Percentiles rank a stretch among this genome's conserved stretches.
phyloP scores from a whole-genome alignment of 345 rosid species.

The Ceriops zippeliana region DNA sequence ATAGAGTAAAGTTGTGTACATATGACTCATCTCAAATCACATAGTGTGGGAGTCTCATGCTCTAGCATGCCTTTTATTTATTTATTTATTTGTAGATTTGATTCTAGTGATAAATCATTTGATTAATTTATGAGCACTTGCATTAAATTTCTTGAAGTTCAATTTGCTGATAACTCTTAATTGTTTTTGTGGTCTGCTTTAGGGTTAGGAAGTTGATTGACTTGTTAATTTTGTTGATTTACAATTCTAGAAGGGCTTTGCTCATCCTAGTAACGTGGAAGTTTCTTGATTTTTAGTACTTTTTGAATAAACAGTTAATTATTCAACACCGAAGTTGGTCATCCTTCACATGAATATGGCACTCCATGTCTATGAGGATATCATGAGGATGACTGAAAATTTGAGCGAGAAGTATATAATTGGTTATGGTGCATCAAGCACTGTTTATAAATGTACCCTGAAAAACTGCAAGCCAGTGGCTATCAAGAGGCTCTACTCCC shows the following conservation, averaged over 20 bases:
- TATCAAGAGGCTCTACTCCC: constrained; percentile 85
- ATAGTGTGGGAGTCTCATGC: too few relatives aligned
- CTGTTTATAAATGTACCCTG: constrained; percentile 87
- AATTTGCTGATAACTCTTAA: too few relatives aligned
- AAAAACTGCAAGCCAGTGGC: constrained; percentile 96
- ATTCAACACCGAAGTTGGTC: constrained; percentile 76
- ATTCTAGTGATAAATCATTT: too few relatives aligned
- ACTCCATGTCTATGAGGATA: constrained; percentile 93
- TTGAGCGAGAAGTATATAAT: constrained; percentile 84
- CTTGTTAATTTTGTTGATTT: too few relatives aligned
- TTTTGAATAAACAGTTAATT: constrained; percentile 44
- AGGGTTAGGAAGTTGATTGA: too few relatives aligned
- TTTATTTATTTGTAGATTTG: too few relatives aligned
- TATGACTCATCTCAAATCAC: too few relatives aligned
- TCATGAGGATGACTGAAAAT: constrained; percentile 97
- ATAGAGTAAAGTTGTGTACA: too few relatives aligned
- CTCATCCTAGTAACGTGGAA: constrained; percentile 40
- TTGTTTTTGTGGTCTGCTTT: too few relatives aligned
- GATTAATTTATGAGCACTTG: too few relatives aligned
- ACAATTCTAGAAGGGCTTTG: not conserved
- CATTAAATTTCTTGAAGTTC: too few relatives aligned
- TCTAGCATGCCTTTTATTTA: too few relatives aligned
- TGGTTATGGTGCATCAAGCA: constrained; percentile 90
- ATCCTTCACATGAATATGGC: constrained; percentile 99
- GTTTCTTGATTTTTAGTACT: constrained; percentile 19